These are phyloP conservation scores for Talaromyces albobiverticillius DNA, from an alignment of 2,329 filamentous ascomycete genomes.

Conservation along the genomic window DNA sequence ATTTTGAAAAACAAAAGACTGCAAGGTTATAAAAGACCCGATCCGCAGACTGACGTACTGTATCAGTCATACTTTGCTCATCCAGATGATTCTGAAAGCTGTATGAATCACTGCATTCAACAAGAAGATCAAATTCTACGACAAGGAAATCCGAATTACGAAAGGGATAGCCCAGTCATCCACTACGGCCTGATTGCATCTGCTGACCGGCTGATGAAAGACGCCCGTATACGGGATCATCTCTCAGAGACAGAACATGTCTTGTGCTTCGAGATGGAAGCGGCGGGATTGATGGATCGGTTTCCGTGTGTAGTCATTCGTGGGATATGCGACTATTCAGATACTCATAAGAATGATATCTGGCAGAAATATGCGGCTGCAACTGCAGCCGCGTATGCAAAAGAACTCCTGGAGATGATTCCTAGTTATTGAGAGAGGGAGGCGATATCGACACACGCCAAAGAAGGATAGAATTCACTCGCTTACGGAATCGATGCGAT, in stretches of 20 bases:
- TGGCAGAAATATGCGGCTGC: background rate
- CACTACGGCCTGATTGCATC: constrained; percentile 18
- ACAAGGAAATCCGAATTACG: too few species aligned
- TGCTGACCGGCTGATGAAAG: constrained; percentile 15
- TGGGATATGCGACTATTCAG: background rate
- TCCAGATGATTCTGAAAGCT: too few species aligned
- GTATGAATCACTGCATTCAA: too few species aligned
- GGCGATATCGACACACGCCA: too few species aligned
- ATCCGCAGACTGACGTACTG: too few species aligned
- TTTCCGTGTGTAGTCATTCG: background rate
- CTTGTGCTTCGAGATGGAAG: constrained; percentile 29
- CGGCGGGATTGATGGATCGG: background rate
- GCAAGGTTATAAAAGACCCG: too few species aligned
- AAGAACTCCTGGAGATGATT: constrained; percentile 9
- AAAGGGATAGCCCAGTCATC: background rate
- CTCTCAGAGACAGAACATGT: constrained; percentile 12
- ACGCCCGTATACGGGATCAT: background rate
- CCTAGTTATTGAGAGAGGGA: too few species aligned
- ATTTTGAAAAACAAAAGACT: too few species aligned
- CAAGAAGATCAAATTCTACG: too few species aligned
- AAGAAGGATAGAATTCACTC: too few species aligned
- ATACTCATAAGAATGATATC: constrained; percentile 1
- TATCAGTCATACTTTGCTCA: too few species aligned
- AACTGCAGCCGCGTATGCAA: background rate
- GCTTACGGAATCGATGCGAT: too few species aligned